These are phyloP conservation scores for Podila horticola DNA, from an alignment of 192 early-diverging fungal genomes.

Conservation along the genomic window DNA sequence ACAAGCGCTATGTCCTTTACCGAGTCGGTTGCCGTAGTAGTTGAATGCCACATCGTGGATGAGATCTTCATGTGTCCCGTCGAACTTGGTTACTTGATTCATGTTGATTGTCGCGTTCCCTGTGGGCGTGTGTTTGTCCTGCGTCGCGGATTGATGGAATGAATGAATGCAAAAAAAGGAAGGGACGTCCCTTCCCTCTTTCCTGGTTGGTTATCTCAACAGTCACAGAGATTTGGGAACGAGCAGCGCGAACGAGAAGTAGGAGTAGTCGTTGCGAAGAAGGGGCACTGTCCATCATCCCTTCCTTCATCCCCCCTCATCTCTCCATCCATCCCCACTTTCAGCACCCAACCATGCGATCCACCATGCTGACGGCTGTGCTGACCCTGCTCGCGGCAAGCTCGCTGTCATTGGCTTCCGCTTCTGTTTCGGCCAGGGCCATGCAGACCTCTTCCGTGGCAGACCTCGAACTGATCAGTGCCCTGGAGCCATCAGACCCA, in stretches of 20 bases:
- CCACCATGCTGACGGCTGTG: not conserved
- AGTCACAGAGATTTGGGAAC: too few species aligned
- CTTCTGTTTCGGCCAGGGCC: not conserved
- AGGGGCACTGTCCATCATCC: too few species aligned
- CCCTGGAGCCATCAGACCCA: conserved; percentile 26
- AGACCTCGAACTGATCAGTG: conserved; percentile 38
- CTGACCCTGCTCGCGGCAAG: not conserved
- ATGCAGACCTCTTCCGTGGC: conserved; percentile 26
- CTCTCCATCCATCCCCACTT: not conserved
- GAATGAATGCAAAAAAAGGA: too few species aligned
- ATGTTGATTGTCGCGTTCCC: conserved; percentile 18
- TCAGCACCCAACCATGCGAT: not conserved
- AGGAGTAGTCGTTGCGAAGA: too few species aligned
- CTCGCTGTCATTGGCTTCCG: not conserved
- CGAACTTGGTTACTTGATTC: conserved; percentile 65
- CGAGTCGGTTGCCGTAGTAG: conserved; percentile 90
- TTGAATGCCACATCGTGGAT: conserved; percentile 94
- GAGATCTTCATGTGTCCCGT: conserved; percentile 89
- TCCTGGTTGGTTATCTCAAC: too few species aligned
- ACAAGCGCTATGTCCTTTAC: not conserved
- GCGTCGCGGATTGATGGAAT: too few species aligned
- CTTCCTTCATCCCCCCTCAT: not conserved
- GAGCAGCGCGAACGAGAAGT: too few species aligned
- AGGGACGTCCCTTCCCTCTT: too few species aligned
- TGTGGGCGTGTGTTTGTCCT: too few species aligned